Evolutionary conservation across 2,329 filamentous ascomycete species (phyloP), one percentile per base, ranked within the genome.

Genomic region (Alternaria ethzedia): DNA sequence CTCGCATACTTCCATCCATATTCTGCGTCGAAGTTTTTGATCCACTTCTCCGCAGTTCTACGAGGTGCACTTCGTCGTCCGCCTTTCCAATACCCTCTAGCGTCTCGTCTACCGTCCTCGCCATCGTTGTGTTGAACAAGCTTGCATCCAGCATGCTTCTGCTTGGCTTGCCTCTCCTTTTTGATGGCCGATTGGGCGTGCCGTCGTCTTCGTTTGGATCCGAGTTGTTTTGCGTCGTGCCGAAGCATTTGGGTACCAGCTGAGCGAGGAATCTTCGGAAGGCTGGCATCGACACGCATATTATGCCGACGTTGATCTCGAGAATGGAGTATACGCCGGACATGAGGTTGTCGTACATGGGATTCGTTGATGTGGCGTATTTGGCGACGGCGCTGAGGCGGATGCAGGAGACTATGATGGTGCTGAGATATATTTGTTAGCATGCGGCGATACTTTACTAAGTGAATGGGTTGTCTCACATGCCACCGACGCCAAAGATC

Each of bases 311-410:
- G 26, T 59, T 64, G n/a, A 49, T 51, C 51, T 71, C 69, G 43
- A 71, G 49, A 7, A 58, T 50, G 17, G 68, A 70, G 61, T 68
- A 71, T 20, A 67, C 65, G 25, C 57, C 57, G 36, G 52, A 61
- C 12, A 59, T 52, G 11, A 62, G 61, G 23, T 79, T 69, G 61
- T 80, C 79, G 70, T 75, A 79, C 28, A 69, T 74, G 25, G 80
- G 61, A 59, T 83, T 83, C 2, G 70, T 47, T 3, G 81, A 81
- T n/a, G 71, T 77, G 17, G 77, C 76, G 62, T 83, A 83, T 32
- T 74, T 63, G 49, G 83, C 75, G 11, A 83, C 72, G 3, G 79
- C 77, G n/a, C 75, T 72, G 4, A 83, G 70, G 5, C 82, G 80
- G 25, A 83, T 63, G 50, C 80, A 76, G 49, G 80, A 81, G 32